Conservation (phyloP, 805 yeast genomes). For the Ogataea dorogensis region DNA sequence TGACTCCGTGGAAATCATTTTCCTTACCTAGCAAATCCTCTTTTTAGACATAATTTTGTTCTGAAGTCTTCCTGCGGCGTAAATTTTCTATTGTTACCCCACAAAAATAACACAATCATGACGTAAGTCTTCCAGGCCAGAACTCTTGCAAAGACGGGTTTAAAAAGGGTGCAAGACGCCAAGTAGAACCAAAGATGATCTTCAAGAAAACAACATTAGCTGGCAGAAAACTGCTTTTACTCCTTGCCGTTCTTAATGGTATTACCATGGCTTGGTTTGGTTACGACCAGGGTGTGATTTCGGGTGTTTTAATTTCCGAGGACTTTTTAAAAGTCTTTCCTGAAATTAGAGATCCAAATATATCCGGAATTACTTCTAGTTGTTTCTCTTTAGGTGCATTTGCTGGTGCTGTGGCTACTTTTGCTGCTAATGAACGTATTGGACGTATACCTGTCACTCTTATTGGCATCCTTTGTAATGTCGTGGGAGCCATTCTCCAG, state of each 20-base stretch:
- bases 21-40: background rate
- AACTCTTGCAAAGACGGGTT: no score
- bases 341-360: conserved; percentile 38
- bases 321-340: conserved; percentile 17
- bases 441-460: conserved; percentile 41
- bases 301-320: conserved; percentile 36
- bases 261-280: conserved; percentile 23
- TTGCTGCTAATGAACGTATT: conserved; percentile 31
- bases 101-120: background rate
- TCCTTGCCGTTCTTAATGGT: conserved; percentile 3
- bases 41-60: no score
- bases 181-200: no score
- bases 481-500: conserved; percentile 35
- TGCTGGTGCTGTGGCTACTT: conserved; percentile 34
- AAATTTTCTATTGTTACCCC: conserved; percentile 2
- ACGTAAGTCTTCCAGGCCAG: no score
- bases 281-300: conserved; percentile 50
- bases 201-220: conserved; percentile 1
- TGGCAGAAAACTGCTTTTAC: conserved; percentile 1
- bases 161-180: no score
- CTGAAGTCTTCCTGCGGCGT: no score
- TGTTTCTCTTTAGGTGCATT: conserved; percentile 38
- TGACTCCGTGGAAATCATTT: conserved; percentile 5
- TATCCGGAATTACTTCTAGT: conserved; percentile 43
- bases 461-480: conserved; percentile 34